These are phyloP conservation scores for Acanthamoeba lenticulata DNA, from an alignment of 208 protist species.

Conservation along the genomic window DNA sequence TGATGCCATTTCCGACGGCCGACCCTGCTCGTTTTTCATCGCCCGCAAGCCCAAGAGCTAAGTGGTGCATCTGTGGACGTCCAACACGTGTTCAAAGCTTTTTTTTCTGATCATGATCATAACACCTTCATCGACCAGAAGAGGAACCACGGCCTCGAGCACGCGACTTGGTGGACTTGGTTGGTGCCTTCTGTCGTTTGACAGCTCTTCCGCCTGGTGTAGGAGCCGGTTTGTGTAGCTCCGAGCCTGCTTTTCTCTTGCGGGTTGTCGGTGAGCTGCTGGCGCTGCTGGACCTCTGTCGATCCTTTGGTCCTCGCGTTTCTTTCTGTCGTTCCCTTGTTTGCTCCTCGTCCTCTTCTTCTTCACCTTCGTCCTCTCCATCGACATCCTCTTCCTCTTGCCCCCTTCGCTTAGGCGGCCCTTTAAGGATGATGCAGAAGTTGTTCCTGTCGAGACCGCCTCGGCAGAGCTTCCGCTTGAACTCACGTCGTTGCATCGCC, in stretches of 20 bases:
- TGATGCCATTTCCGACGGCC: not conserved
- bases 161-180: not conserved
- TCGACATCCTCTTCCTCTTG: not conserved
- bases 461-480: conserved; percentile 41
- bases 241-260: not conserved
- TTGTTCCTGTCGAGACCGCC: conserved; percentile 25
- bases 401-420: not conserved
- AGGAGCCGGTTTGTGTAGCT: not conserved
- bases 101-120: too few relatives aligned
- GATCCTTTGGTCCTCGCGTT: not conserved
- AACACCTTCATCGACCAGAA: too few relatives aligned
- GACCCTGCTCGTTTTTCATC: conserved; percentile 32
- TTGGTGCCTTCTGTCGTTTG: not conserved
- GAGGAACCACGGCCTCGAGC: too few relatives aligned
- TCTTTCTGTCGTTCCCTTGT: not conserved
- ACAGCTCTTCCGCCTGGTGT: not conserved
- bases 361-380: not conserved
- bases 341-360: not conserved
- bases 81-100: too few relatives aligned
- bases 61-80: not conserved
- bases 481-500: not conserved
- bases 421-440: conserved; percentile 44
- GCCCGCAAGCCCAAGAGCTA: not conserved
- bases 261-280: too few relatives aligned
- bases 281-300: not conserved